phyloP scores from a whole-genome alignment of 2,329 filamentous ascomycete species.

The Colletotrichum simmondsii region DNA sequence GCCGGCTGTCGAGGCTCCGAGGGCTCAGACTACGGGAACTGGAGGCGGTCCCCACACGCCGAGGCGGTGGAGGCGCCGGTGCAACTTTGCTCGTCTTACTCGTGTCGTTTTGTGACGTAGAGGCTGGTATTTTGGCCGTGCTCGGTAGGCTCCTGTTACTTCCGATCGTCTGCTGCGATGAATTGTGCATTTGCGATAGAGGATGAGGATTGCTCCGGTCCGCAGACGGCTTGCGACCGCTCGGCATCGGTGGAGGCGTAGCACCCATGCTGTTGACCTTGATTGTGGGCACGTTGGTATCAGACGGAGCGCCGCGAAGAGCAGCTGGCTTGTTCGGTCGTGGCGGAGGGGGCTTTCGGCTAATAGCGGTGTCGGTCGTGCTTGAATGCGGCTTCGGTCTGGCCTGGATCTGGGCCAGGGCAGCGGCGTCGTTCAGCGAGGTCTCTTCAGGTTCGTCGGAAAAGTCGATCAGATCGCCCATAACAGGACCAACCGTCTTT shows the following conservation, averaged over 20 bases:
- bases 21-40: slow-evolving; percentile 45
- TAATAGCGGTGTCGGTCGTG: slow-evolving; percentile 42
- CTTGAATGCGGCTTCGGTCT: slow-evolving; percentile 37
- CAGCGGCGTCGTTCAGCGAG: slow-evolving; percentile 46
- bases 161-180: slow-evolving; percentile 45
- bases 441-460: slow-evolving; percentile 60
- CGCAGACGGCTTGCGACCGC: slow-evolving; percentile 46
- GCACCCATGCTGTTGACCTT: slow-evolving; percentile 3
- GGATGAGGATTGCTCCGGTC: slow-evolving; percentile 47
- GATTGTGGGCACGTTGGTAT: slow-evolving; percentile 34
- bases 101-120: neutral
- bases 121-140: slow-evolving; percentile 12
- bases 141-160: slow-evolving; percentile 35
- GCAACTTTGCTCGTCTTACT: slow-evolving; percentile 32
- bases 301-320: slow-evolving; percentile 57
- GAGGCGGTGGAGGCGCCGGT: slow-evolving; percentile 60
- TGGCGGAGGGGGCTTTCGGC: slow-evolving; percentile 47
- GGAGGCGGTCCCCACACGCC: slow-evolving; percentile 55
- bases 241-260: slow-evolving; percentile 46
- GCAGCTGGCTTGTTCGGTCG: slow-evolving; percentile 68
- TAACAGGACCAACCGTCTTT: slow-evolving; percentile 51
- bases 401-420: slow-evolving; percentile 43
- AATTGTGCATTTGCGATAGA: slow-evolving; percentile 53
- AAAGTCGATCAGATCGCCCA: slow-evolving; percentile 71
- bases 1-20: slow-evolving; percentile 42